Evolutionary conservation across 2,329 filamentous ascomycete genomes (phyloP).

Genomic region (Colletotrichum sp.): DNA sequence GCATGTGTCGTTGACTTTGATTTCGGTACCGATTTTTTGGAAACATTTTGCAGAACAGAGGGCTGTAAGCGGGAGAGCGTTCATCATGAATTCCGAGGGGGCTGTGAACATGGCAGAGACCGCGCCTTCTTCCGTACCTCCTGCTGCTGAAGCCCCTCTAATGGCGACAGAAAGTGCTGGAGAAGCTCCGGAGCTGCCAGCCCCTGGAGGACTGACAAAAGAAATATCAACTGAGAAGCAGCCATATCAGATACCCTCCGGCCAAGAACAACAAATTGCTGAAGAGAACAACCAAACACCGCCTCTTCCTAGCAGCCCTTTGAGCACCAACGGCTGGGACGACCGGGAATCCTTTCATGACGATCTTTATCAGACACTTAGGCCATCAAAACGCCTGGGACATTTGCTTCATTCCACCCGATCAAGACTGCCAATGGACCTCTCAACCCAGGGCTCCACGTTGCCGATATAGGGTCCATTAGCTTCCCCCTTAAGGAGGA

Average conservation of each 20-base stretch:
- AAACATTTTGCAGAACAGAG: neutral
- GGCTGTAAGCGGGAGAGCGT: no score
- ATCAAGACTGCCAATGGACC: neutral
- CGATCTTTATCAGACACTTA: constrained; percentile 10
- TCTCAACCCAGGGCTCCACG: constrained; percentile 10
- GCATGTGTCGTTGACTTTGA: neutral
- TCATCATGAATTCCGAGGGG: neutral
- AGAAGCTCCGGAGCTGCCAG: neutral
- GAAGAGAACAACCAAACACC: neutral
- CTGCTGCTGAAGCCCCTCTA: neutral
- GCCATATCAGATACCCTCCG: neutral
- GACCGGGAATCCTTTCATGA: neutral
- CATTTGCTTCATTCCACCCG: constrained; percentile 19
- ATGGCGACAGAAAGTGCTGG: neutral
- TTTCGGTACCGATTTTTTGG: neutral
- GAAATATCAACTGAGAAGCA: neutral
- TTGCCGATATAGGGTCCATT: constrained; percentile 26
- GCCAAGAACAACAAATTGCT: neutral
- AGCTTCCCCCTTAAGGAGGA: constrained; percentile 27
- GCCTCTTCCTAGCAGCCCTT: neutral
- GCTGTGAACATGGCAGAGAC: neutral
- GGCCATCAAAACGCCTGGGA: constrained; percentile 14
- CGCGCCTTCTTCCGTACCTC: neutral
- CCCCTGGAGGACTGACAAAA: neutral
- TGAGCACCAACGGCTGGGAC: neutral